phyloP scores from a whole-genome alignment of 768 basidiomycete genomes.

The Lactarius indigo region DNA sequence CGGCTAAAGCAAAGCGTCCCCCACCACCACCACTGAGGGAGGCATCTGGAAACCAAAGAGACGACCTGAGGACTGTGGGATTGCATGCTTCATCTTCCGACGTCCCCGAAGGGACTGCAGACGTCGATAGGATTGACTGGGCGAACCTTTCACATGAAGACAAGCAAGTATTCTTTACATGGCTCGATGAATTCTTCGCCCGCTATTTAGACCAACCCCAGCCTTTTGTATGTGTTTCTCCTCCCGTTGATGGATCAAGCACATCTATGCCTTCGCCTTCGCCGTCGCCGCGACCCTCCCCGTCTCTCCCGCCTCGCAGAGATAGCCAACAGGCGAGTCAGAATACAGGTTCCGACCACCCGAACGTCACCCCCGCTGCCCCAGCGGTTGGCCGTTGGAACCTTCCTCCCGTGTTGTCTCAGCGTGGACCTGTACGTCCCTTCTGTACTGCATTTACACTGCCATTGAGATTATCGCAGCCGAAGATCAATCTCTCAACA shows the following conservation, averaged over 20 bases:
- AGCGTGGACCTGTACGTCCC: slow-evolving; percentile 14
- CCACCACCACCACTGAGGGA: slow-evolving; percentile 8
- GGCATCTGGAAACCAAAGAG: neutral
- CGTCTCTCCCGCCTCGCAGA: slow-evolving; percentile 5
- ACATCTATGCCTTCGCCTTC: neutral
- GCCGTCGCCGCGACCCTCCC: slow-evolving; percentile 1
- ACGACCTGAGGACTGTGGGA: neutral
- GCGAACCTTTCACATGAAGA: slow-evolving; percentile 60
- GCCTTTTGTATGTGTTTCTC: slow-evolving; percentile 7
- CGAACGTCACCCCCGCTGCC: neutral
- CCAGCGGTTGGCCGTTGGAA: neutral
- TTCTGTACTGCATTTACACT: neutral
- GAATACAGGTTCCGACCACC: neutral
- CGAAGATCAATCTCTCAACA: slow-evolving; percentile 20
- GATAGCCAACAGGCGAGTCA: neutral
- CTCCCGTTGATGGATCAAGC: neutral
- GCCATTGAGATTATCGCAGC: slow-evolving; percentile 2
- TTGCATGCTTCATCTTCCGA: neutral
- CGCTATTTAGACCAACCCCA: slow-evolving; percentile 35
- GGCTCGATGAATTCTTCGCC: slow-evolving; percentile 81
- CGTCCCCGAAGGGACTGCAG: neutral
- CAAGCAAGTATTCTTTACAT: slow-evolving; percentile 68
- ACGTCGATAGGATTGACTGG: slow-evolving; percentile 56
- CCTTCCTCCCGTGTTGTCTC: slow-evolving; percentile 8
- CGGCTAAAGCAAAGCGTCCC: slow-evolving; percentile 4